Conservation (phyloP, 805 yeast genomes). For the Priceomyces castillae region DNA sequence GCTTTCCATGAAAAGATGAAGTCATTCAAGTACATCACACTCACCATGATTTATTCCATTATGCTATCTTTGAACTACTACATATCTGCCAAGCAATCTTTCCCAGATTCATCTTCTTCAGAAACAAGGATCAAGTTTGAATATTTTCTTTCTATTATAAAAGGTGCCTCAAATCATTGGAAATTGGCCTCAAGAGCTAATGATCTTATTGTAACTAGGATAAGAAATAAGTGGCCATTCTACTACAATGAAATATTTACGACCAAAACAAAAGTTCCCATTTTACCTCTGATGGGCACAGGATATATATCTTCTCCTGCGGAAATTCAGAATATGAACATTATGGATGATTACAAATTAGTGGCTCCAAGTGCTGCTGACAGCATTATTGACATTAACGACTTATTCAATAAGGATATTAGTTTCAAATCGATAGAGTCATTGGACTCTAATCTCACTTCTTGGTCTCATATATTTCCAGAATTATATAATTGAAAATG, state of each 20-base stretch:
- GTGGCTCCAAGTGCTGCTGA: conserved; percentile 6
- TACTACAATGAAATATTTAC: conserved; percentile 3
- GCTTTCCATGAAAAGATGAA: background rate
- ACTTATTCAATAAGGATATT: background rate
- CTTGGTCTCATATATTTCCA: conserved; percentile 7
- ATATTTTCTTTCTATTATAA: conserved; percentile 3
- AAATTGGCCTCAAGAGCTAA: conserved; percentile 4
- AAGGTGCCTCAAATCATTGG: conserved; percentile 5
- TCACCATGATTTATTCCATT: conserved; percentile 3
- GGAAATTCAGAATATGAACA: background rate
- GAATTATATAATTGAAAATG: conserved; percentile 2
- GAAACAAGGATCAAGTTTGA: conserved; percentile 2
- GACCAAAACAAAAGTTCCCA: background rate
- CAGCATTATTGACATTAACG: conserved; percentile 5
- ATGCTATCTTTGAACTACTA: conserved; percentile 4
- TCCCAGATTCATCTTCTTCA: background rate
- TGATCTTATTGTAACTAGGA: conserved; percentile 3
- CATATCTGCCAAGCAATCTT: background rate
- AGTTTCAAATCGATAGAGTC: conserved; percentile 1
- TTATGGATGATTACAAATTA: conserved; percentile 5
- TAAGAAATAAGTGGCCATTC: conserved; percentile 3
- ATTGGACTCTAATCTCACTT: conserved; percentile 5
- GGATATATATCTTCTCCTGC: background rate
- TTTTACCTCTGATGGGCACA: background rate
- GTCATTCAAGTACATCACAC: conserved; percentile 3